A percentile compares a stretch with the other conserved stretches of the same genome.
These are phyloP conservation scores for Salvia sclarea DNA, from an alignment of 305 asterid species.

Conservation along the genomic window DNA sequence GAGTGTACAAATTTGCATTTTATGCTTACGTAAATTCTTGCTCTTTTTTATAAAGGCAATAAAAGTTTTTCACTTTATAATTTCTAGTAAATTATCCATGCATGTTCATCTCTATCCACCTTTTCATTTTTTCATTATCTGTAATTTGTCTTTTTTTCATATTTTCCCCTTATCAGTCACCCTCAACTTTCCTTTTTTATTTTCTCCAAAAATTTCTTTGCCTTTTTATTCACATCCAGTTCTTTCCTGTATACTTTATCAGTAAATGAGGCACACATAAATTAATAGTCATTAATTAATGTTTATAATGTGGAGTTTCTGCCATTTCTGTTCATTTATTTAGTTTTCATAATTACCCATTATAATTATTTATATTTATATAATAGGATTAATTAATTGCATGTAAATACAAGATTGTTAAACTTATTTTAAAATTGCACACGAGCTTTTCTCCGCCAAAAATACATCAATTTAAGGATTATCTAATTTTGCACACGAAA, in stretches of 20 bases:
- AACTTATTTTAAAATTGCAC: no score
- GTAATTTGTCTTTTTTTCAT: background rate
- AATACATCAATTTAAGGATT: no score
- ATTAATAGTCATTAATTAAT: background rate
- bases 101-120: background rate
- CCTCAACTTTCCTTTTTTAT: background rate
- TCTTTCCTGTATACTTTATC: background rate
- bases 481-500: no score
- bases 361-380: no score
- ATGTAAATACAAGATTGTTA: no score
- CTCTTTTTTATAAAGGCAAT: background rate
- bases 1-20: background rate
- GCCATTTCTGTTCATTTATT: no score
- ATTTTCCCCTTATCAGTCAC: background rate
- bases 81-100: background rate
- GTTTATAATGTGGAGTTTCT: background rate
- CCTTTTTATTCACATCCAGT: background rate
- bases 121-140: constrained; percentile 1
- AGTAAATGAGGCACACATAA: background rate
- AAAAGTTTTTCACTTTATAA: background rate
- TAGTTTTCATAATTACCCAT: no score
- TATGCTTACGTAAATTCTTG: background rate
- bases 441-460: no score
- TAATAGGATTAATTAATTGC: no score
- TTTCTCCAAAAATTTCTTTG: background rate